A percentile compares a stretch with the other conserved stretches of the same genome.
phyloP scores from a whole-genome alignment of 371 early-diverging fungal species.

The Zancudomyces culisetae region DNA sequence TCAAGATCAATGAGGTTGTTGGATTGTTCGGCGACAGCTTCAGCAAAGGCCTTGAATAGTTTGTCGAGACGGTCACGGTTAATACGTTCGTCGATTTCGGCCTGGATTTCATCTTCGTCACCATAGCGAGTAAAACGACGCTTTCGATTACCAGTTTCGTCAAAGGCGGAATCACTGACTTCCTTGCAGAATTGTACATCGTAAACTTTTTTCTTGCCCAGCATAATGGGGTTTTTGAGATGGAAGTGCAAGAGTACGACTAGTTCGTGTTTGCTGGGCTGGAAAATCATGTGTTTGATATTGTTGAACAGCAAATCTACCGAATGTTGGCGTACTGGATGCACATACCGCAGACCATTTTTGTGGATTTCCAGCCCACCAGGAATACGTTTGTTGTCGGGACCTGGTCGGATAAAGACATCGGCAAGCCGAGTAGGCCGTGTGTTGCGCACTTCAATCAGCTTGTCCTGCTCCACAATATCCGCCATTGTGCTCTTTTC shows the following conservation, averaged over 20 bases:
- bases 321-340: conserved; percentile 48
- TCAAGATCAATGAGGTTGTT: conserved; percentile 77
- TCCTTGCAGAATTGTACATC: conserved; percentile 99
- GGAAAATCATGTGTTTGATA: conserved; percentile 95
- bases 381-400: conserved; percentile 70
- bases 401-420: conserved; percentile 68
- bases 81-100: conserved; percentile 85
- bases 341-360: conserved; percentile 84
- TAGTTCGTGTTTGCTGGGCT: conserved; percentile 93
- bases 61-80: conserved; percentile 74
- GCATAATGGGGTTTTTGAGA: conserved; percentile 88
- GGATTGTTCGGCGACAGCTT: conserved; percentile 74
- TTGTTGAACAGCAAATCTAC: conserved; percentile 93
- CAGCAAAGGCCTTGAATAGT: conserved; percentile 88
- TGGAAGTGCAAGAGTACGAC: conserved; percentile 92
- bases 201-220: conserved; percentile 94
- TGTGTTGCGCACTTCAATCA: conserved; percentile 59
- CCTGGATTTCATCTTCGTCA: conserved; percentile 91
- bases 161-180: conserved; percentile 81
- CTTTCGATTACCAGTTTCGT: conserved; percentile 94
- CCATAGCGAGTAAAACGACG: conserved; percentile 81
- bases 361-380: conserved; percentile 88
- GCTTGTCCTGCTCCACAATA: conserved; percentile 82
- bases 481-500: conserved; percentile 90
- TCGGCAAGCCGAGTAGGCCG: conserved; percentile 65